Percentiles rank a stretch among this genome's conserved stretches.
phyloP scores from a whole-genome alignment of 192 early-diverging fungal genomes.

The Backusella circina region DNA sequence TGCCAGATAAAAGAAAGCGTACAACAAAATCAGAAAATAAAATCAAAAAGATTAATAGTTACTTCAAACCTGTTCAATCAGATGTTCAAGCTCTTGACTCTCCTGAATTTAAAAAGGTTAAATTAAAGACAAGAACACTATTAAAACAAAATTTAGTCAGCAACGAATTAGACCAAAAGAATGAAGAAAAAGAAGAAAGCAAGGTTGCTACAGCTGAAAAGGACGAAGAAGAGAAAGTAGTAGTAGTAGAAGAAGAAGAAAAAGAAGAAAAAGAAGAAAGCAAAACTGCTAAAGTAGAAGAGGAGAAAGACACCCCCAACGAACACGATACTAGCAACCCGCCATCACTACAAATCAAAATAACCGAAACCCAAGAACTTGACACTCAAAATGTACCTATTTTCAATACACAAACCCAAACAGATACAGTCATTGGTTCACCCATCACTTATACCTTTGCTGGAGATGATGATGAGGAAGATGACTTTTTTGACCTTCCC shows the following conservation, averaged over 20 bases:
- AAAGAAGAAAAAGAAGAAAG: background rate
- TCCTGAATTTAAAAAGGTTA: background rate
- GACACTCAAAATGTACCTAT: background rate
- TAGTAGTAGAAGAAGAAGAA: background rate
- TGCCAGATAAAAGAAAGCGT: background rate
- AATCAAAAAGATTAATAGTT: background rate
- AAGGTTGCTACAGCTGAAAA: background rate
- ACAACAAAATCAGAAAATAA: background rate
- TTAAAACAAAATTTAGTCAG: background rate
- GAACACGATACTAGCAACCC: background rate
- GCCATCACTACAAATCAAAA: background rate
- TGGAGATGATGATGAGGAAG: background rate
- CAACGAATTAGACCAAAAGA: background rate
- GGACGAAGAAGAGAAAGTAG: background rate
- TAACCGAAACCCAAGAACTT: background rate
- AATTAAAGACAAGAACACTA: background rate
- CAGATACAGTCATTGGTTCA: background rate
- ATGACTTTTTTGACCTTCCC: background rate
- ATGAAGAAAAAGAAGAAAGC: background rate
- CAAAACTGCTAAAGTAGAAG: background rate
- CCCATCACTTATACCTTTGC: background rate
- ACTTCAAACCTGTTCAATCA: background rate
- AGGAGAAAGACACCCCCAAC: background rate
- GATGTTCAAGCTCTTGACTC: background rate
- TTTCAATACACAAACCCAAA: background rate